Evolutionary conservation across 2,329 filamentous ascomycete genomes (phyloP), one percentile per base, ranked within the genome.

Genomic region (Xylariaceae sp.): DNA sequence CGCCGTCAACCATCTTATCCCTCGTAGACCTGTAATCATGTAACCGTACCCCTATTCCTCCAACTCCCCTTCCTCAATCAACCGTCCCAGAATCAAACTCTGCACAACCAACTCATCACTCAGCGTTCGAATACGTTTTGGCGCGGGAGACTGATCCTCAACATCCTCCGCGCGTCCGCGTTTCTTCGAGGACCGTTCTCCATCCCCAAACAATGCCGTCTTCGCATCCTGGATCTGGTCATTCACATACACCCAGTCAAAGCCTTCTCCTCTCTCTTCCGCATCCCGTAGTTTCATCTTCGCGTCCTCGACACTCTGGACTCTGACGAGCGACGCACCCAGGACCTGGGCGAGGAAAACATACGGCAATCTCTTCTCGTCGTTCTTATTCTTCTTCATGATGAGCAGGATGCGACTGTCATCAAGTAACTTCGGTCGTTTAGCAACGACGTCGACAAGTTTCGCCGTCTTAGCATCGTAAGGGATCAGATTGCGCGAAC

Each of bases 41-140:
- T 30, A 30, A 30, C 23, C 23, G 4, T 30, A 5, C 23, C 23
- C 23, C 23, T 60, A 69, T 48, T 64, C 66, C 18, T 69, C 65
- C 66, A 78, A 68, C 65, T 84, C 81, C 10, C 76, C 79, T 53
- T 84, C 82, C 62, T 90, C 87, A 55, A 92, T 83, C 66, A 97
- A 75, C 61, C 86, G 84, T 0, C 92, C 93, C 54, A 96, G 73
- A 64, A 99, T 97, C 60, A 97, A 77, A 73, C 92, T 97, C 78
- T 99, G 93, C 57, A 96, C 87, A 18, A 97, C 85, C 70, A 93
- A 85, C 74, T 97, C 93, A 72, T 95, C 88, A 58, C 87, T 88
- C 55, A 96, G 82, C 50, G 94, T 81, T 63, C 81, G 82, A 44
- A 92, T 78, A 61, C 75, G 81, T 66, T 80, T 78, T 10, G 79